These are phyloP conservation scores for Ilex aquifolium DNA, from an alignment of 257 asterid species.

Conservation along the genomic window DNA sequence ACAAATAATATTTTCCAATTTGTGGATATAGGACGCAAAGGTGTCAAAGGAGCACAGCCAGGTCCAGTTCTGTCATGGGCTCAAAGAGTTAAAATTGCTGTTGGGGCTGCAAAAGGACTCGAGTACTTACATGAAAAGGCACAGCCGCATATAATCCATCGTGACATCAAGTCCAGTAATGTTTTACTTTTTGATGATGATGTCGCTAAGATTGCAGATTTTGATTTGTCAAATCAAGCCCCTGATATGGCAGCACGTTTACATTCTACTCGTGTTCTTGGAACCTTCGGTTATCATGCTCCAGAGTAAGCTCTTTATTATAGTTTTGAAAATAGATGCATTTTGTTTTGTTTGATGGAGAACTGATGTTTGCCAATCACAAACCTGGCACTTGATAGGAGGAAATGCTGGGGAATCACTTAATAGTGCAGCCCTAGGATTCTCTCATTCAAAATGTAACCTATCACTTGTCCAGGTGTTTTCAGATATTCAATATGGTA, in stretches of 20 bases:
- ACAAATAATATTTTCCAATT: conserved; percentile 4
- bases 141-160: conserved; percentile 65
- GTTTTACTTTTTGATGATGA: conserved; percentile 61
- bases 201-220: conserved; percentile 74
- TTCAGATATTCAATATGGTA: too few relatives aligned
- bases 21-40: conserved; percentile 52
- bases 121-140: conserved; percentile 78
- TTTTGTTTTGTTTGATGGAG: not conserved
- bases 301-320: conserved; percentile 52
- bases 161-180: conserved; percentile 79
- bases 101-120: conserved; percentile 75
- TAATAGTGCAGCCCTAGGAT: not conserved
- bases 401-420: not conserved
- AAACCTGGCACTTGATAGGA: not conserved
- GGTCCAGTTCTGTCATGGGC: conserved; percentile 70
- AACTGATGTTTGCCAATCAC: not conserved
- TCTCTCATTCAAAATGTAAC: not conserved
- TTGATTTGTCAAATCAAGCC: conserved; percentile 76
- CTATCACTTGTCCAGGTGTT: too few relatives aligned
- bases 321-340: not conserved
- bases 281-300: conserved; percentile 84
- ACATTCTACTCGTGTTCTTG: conserved; percentile 84
- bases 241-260: conserved; percentile 83
- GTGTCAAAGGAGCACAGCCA: conserved; percentile 77
- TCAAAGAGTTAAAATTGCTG: conserved; percentile 72